These are phyloP conservation scores for Vachellia pachyceras DNA, from an alignment of 306 rosid genomes.

Conservation along the genomic window DNA sequence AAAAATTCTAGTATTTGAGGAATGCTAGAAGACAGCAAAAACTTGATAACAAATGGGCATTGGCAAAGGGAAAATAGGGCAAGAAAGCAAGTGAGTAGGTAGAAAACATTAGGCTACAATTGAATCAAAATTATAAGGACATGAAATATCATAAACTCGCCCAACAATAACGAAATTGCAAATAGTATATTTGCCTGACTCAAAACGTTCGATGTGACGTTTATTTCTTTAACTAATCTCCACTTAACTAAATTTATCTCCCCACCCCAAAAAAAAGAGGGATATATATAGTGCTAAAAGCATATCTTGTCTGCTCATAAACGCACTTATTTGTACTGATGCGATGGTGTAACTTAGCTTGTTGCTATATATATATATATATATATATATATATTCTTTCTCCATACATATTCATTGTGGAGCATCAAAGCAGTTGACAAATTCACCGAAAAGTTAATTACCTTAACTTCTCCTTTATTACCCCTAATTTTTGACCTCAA, in stretches of 20 bases:
- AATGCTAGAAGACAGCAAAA: too few species aligned
- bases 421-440: conserved; percentile 69
- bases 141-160: too few species aligned
- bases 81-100: too few species aligned
- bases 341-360: conserved; percentile 36
- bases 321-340: conserved; percentile 51
- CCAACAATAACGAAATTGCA: too few species aligned
- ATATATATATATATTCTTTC: conserved; percentile 44
- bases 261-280: not conserved
- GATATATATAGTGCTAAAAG: conserved; percentile 72
- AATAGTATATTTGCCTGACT: too few species aligned
- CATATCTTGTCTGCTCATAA: conserved; percentile 66
- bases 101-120: too few species aligned
- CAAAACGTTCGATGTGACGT: too few species aligned
- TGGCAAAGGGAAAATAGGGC: too few species aligned
- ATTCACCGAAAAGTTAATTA: conserved; percentile 37
- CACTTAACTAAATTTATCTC: not conserved
- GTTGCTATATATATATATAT: conserved; percentile 30
- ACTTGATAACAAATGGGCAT: too few species aligned
- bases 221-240: not conserved
- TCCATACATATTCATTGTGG: conserved; percentile 41
- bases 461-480: conserved; percentile 52
- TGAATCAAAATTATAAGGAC: too few species aligned
- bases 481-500: conserved; percentile 62
- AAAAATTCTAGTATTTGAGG: too few species aligned